phyloP scores from a whole-genome alignment of 768 basidiomycete species.

The Auriscalpium orientale region DNA sequence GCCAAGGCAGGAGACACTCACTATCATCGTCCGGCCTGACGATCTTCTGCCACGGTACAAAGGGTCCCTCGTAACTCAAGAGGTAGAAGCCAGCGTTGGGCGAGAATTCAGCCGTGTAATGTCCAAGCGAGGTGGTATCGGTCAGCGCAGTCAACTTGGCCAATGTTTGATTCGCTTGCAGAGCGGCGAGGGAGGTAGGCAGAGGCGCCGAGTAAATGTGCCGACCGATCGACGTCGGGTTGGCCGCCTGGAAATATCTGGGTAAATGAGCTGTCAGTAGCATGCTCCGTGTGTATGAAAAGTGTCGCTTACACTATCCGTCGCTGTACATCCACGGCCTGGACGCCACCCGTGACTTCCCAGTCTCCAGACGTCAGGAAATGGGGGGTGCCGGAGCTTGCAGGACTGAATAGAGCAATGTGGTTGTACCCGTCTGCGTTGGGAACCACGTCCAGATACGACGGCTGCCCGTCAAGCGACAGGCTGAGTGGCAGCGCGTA shows the following conservation, averaged over 20 bases:
- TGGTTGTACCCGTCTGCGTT: constrained; percentile 80
- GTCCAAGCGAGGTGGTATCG: constrained; percentile 43
- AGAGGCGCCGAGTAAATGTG: constrained; percentile 77
- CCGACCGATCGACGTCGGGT: constrained; percentile 72
- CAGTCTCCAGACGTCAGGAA: constrained; percentile 86
- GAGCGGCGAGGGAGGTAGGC: constrained; percentile 36
- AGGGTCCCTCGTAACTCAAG: constrained; percentile 72
- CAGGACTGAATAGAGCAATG: constrained; percentile 84
- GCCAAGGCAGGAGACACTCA: constrained; percentile 24
- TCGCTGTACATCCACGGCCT: constrained; percentile 59
- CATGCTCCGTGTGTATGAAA: not conserved
- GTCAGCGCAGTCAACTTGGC: constrained; percentile 43
- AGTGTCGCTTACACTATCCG: constrained; percentile 58
- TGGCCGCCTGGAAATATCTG: constrained; percentile 87
- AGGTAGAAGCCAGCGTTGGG: constrained; percentile 82
- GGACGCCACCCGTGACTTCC: constrained; percentile 79
- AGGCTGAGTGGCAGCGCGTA: constrained; percentile 43
- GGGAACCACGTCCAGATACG: constrained; percentile 90
- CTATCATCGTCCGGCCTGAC: constrained; percentile 44
- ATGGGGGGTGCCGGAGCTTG: constrained; percentile 55
- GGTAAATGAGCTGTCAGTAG: constrained; percentile 4
- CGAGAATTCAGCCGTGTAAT: constrained; percentile 69
- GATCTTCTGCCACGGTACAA: constrained; percentile 82
- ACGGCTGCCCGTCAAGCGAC: constrained; percentile 37
- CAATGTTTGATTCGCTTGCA: constrained; percentile 17